Evolutionary conservation across 768 basidiomycete genomes (phyloP).

Genomic region (Leucosporidium yakuticum): DNA sequence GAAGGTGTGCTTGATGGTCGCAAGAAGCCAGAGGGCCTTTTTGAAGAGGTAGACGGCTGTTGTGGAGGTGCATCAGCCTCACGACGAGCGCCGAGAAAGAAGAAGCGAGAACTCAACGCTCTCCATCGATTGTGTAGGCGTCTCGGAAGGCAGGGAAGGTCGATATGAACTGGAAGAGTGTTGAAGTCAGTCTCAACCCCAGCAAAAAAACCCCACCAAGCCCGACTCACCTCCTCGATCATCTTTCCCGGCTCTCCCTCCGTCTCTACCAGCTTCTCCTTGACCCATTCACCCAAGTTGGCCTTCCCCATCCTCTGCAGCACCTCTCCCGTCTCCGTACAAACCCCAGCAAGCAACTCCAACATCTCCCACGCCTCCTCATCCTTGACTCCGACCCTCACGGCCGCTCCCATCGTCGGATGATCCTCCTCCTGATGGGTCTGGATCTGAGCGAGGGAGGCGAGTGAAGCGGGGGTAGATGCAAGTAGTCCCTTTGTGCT

Average conservation of each 20-base stretch:
- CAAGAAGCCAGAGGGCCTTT: conserved; percentile 76
- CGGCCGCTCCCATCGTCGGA: conserved; percentile 56
- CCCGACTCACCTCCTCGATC: conserved; percentile 55
- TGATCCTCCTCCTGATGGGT: conserved; percentile 67
- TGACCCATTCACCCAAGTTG: conserved; percentile 67
- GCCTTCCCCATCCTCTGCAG: conserved; percentile 58
- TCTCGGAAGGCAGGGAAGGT: conserved; percentile 79
- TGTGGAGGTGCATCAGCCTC: not conserved
- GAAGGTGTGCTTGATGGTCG: conserved; percentile 64
- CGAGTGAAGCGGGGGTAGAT: conserved; percentile 56
- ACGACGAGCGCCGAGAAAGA: not conserved
- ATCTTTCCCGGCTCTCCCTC: conserved; percentile 46
- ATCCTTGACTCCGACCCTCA: conserved; percentile 62
- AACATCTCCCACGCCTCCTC: conserved; percentile 69
- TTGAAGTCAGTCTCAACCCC: not conserved
- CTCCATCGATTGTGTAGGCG: conserved; percentile 53
- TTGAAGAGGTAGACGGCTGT: conserved; percentile 68
- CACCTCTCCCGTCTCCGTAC: conserved; percentile 68
- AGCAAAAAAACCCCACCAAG: not conserved
- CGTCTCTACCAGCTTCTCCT: conserved; percentile 60
- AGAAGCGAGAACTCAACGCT: not conserved
- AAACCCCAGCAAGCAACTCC: conserved; percentile 56
- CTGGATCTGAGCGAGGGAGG: conserved; percentile 65
- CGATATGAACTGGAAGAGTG: conserved; percentile 57
- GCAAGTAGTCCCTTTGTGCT: conserved; percentile 61